A percentile compares a stretch with the other conserved stretches of the same genome.
Conservation (phyloP, 345 rosid species). For the Hirschfeldia incana region DNA sequence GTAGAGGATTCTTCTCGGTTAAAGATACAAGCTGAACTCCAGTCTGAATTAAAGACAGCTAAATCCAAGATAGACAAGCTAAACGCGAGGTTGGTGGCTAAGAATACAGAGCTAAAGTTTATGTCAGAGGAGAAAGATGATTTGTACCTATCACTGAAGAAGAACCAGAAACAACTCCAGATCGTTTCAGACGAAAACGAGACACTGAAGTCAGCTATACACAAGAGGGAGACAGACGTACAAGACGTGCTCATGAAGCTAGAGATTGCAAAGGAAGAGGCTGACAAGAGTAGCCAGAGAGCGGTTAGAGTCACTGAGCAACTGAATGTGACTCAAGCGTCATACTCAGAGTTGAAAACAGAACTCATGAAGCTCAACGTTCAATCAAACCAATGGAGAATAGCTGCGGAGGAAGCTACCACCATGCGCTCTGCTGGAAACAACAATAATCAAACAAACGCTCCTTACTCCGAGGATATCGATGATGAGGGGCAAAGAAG, state of each 20-base stretch:
- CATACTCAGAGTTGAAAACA: slow-evolving; percentile 71
- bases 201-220: neutral
- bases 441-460: slow-evolving; percentile 47
- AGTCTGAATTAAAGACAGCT: slow-evolving; percentile 55
- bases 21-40: slow-evolving; percentile 60
- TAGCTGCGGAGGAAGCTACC: slow-evolving; percentile 95
- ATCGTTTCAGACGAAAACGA: neutral
- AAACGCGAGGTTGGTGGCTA: slow-evolving; percentile 79
- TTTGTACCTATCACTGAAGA: slow-evolving; percentile 48
- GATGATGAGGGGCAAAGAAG: neutral
- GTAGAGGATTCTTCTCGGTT: slow-evolving; percentile 35
- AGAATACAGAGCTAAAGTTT: slow-evolving; percentile 77
- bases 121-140: slow-evolving; percentile 76
- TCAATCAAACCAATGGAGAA: slow-evolving; percentile 96
- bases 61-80: slow-evolving; percentile 61
- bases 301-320: slow-evolving; percentile 68
- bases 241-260: slow-evolving; percentile 69
- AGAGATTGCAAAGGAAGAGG: slow-evolving; percentile 72
- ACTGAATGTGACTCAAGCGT: slow-evolving; percentile 76
- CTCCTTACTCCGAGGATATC: neutral
- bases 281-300: slow-evolving; percentile 69
- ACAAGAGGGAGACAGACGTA: slow-evolving; percentile 45
- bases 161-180: slow-evolving; percentile 30
- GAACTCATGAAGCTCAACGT: slow-evolving; percentile 87
- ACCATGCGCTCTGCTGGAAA: slow-evolving; percentile 83